These are phyloP conservation scores for Gastrolobium bilobum DNA, from an alignment of 306 rosid species.

Conservation along the genomic window DNA sequence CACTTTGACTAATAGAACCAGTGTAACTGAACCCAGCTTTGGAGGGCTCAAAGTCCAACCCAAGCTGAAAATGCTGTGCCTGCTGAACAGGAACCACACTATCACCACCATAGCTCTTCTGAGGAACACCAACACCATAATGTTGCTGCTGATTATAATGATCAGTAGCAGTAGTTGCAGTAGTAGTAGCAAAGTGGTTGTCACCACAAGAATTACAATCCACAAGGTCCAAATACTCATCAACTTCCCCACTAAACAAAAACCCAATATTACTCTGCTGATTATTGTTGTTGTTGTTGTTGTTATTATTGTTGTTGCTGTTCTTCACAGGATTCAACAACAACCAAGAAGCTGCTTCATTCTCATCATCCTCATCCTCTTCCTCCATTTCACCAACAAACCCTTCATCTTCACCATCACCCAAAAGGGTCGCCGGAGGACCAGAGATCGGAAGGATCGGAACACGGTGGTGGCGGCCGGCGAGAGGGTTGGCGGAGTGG, in stretches of 20 bases:
- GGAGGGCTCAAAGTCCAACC: conserved; percentile 70
- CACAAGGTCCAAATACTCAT: conserved; percentile 86
- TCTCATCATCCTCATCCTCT: conserved; percentile 71
- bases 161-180: conserved; percentile 25
- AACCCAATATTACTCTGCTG: conserved; percentile 57
- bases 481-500: conserved; percentile 94
- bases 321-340: conserved; percentile 70
- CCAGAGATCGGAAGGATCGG: conserved; percentile 71
- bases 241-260: conserved; percentile 78
- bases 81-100: conserved; percentile 87
- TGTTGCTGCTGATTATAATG: conserved; percentile 46
- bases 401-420: conserved; percentile 40
- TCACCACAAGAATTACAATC: conserved; percentile 71
- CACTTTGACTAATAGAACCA: conserved; percentile 72
- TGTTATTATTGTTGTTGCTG: neutral
- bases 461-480: conserved; percentile 94
- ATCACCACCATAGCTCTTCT: conserved; percentile 64
- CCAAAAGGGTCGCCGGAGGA: conserved; percentile 44
- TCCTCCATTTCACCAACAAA: conserved; percentile 52
- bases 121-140: conserved; percentile 52
- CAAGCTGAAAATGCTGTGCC: conserved; percentile 67
- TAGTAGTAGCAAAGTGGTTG: conserved; percentile 16
- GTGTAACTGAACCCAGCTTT: conserved; percentile 68
- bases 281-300: conserved; percentile 7
- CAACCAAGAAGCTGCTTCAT: conserved; percentile 92